These are phyloP conservation scores for Caloboletus firmus DNA, from an alignment of 1,284 basidiomycete species.

Conservation along the genomic window DNA sequence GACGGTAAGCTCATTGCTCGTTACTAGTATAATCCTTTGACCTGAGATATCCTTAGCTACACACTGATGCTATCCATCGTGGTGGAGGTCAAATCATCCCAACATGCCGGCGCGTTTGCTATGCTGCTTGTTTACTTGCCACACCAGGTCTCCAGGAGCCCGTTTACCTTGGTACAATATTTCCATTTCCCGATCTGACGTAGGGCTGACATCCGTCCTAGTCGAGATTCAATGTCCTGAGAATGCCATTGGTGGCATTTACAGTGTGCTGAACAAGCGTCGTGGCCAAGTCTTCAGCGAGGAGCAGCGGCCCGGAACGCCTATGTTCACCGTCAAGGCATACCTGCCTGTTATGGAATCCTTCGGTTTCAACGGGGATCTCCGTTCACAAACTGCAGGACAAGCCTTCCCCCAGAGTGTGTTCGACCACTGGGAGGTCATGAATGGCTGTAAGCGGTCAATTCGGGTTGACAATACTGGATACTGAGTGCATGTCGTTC, in stretches of 20 bases:
- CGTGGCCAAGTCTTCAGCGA: slow-evolving; percentile 99
- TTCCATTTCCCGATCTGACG: neutral
- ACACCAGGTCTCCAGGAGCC: slow-evolving; percentile 95
- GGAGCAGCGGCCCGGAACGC: slow-evolving; percentile 96
- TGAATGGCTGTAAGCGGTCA: slow-evolving; percentile 69
- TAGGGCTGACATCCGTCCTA: slow-evolving; percentile 27
- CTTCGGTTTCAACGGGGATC: slow-evolving; percentile 98
- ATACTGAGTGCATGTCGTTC: slow-evolving; percentile 10
- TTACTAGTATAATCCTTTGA: neutral
- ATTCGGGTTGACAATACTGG: slow-evolving; percentile 13
- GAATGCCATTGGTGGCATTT: slow-evolving; percentile 98
- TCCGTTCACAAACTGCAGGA: slow-evolving; percentile 90
- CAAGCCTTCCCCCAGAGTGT: slow-evolving; percentile 99
- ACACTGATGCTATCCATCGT: slow-evolving; percentile 99
- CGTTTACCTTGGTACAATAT: slow-evolving; percentile 77
- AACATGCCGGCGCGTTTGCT: slow-evolving; percentile 93
- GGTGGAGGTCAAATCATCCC: slow-evolving; percentile 99
- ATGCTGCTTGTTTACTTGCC: slow-evolving; percentile 93
- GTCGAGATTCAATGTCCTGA: slow-evolving; percentile 99
- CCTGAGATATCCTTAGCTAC: slow-evolving; percentile 56
- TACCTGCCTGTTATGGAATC: slow-evolving; percentile 97
- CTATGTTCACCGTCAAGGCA: slow-evolving; percentile 99
- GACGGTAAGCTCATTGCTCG: slow-evolving; percentile 55
- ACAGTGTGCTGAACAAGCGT: slow-evolving; percentile 92
- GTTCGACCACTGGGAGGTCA: slow-evolving; percentile 89